A percentile compares a stretch with the other conserved stretches of the same genome.
These are phyloP conservation scores for Colletotrichum chlorophyti DNA, from an alignment of 2,329 filamentous ascomycete genomes.

Conservation along the genomic window DNA sequence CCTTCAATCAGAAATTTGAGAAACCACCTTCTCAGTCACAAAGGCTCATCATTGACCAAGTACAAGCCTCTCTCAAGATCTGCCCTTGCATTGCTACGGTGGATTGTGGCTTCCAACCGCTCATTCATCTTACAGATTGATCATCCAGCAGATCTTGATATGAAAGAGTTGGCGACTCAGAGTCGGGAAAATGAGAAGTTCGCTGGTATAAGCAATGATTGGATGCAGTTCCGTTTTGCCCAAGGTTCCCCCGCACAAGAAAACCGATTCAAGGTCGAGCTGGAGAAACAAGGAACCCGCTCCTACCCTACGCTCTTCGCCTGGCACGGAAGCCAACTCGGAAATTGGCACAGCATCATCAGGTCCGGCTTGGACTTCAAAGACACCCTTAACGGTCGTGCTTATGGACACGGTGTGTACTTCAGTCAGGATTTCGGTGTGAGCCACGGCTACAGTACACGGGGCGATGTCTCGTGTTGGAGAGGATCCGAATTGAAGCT, in stretches of 20 bases:
- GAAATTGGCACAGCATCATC: conserved; percentile 91
- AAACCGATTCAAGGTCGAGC: conserved; percentile 70
- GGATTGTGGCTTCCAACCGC: conserved; percentile 90
- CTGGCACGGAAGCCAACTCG: conserved; percentile 80
- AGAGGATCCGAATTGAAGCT: conserved; percentile 70
- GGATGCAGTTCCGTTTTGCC: conserved; percentile 84
- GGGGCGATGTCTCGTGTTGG: conserved; percentile 55
- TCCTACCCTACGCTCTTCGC: conserved; percentile 77
- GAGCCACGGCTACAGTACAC: conserved; percentile 60
- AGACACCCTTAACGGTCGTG: conserved; percentile 66
- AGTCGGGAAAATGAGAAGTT: conserved; percentile 56
- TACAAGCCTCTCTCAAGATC: conserved; percentile 67
- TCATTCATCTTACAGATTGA: conserved; percentile 85
- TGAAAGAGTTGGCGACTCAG: not conserved
- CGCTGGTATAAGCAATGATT: conserved; percentile 64
- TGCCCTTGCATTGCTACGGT: conserved; percentile 74
- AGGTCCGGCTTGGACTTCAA: conserved; percentile 81
- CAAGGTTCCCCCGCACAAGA: conserved; percentile 92
- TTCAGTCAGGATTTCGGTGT: conserved; percentile 67
- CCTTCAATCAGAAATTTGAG: conserved; percentile 68
- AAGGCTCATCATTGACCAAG: conserved; percentile 47
- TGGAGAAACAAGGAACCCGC: conserved; percentile 52
- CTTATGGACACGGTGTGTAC: conserved; percentile 83
- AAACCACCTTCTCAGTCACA: conserved; percentile 49
- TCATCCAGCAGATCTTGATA: conserved; percentile 32